Base-by-base conservation (phyloP, 2,329 filamentous ascomycete genomes). In the Daldinia sp. region DNA sequence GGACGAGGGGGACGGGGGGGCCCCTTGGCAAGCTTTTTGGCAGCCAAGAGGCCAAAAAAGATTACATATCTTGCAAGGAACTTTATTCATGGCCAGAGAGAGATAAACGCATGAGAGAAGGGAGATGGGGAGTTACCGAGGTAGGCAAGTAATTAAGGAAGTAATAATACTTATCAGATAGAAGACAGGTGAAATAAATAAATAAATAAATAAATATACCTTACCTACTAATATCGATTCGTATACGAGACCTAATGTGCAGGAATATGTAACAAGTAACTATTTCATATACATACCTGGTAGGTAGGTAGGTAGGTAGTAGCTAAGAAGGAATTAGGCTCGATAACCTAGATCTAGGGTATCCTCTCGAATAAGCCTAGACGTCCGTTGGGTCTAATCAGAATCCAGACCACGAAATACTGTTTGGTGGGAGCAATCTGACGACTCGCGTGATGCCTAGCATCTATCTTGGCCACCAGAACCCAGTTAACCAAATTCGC, bases 371-470 rank as follows among this genome's bases (percentile, higher is more conserved):
- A 33, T 18, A n/a, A 51, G 26, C 2, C 15, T 33, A 51, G 26
- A 33, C 13, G 10, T 35, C 46, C 46, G 46, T 51, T 51, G 26
- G 26, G 26, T 18, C 26, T 51, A 51, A 51, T 51, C 6, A 51
- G 18, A 50, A 33, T 51, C 46, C 26, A 51, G 46, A 28, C 28
- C 28, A 51, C 18, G 15, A 15, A 30, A 51, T 54, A 54, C 18
- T 37, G 3, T 37, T 37, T 7, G 30, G 10, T 37, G 51, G 33
- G 18, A 37, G 51, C 59, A 55, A 68, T 55, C 65, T 56, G 44
- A 46, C 58, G 48, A 65, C 64, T 70, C 68, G 64, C 61, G 68
- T 67, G 58, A 70, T 70, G 57, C 18, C 41, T 44, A 30, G 33
- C 44, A 66, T 50, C 50, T 59, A 63, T 63, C 59, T 57, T 50